Conservation (phyloP, 1,139 yeast genomes). For the Scheffersomyces stambukii region DNA sequence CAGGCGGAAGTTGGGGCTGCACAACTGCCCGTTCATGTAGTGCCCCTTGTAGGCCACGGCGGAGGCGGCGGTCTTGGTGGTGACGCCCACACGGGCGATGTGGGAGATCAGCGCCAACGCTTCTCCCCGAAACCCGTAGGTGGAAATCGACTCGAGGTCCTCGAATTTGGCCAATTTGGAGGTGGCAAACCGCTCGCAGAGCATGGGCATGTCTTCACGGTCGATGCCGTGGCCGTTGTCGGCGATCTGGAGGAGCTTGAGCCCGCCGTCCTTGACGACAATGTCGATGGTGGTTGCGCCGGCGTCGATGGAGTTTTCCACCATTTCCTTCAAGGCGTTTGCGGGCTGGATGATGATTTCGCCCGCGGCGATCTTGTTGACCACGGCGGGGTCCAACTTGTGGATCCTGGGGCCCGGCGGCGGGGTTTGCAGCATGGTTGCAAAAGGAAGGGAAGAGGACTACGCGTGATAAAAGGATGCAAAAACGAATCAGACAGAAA, state of each 20-base stretch:
- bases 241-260: constrained; percentile 47
- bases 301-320: constrained; percentile 56
- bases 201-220: constrained; percentile 40
- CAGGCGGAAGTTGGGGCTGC: constrained; percentile 31
- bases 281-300: constrained; percentile 45
- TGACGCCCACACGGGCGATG: constrained; percentile 65
- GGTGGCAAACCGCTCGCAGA: constrained; percentile 58
- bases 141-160: constrained; percentile 44
- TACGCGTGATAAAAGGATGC: background rate
- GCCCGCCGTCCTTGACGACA: constrained; percentile 51
- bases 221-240: constrained; percentile 53
- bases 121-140: constrained; percentile 63
- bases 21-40: constrained; percentile 61
- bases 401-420: no score
- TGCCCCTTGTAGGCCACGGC: constrained; percentile 67
- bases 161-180: constrained; percentile 48
- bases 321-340: constrained; percentile 58
- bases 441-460: background rate
- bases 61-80: constrained; percentile 59
- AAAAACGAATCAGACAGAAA: background rate
- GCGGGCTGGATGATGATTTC: constrained; percentile 94
- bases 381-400: constrained; percentile 62
- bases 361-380: constrained; percentile 94
- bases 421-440: constrained; percentile 2
- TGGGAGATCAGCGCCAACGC: constrained; percentile 61